Conservation (phyloP, 306 rosid genomes). For the Urtica urens region DNA sequence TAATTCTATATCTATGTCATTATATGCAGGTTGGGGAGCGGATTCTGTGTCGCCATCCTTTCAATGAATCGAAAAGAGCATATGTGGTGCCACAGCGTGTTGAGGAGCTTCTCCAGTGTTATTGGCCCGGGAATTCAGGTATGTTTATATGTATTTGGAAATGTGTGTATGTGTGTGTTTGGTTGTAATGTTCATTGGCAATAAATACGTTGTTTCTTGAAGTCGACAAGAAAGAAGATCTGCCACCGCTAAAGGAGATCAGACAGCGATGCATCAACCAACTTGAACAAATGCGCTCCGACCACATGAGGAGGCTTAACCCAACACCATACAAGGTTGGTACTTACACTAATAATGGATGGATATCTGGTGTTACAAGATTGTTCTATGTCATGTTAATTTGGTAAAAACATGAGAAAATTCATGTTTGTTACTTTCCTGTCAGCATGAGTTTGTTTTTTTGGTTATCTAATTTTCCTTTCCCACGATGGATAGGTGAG, state of each 20-base stretch:
- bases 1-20: conserved; percentile 4
- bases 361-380: neutral
- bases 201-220: conserved; percentile 11
- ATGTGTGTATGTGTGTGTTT: neutral
- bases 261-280: conserved; percentile 73
- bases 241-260: conserved; percentile 61
- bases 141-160: conserved; percentile 6
- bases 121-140: conserved; percentile 83
- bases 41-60: conserved; percentile 91
- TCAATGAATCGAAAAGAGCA: conserved; percentile 95
- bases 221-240: conserved; percentile 47
- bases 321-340: conserved; percentile 92
- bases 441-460: too few relatives aligned
- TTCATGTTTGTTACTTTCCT: too few relatives aligned
- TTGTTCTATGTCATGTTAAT: too few relatives aligned
- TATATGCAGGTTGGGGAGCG: conserved; percentile 78
- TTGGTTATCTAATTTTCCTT: neutral
- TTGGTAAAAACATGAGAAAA: too few relatives aligned
- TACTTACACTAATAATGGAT: neutral
- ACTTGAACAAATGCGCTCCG: conserved; percentile 83
- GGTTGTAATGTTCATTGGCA: neutral
- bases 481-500: conserved; percentile 48
- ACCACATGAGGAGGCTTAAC: conserved; percentile 96
- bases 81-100: conserved; percentile 91
- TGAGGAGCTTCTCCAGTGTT: conserved; percentile 89